phyloP scores from a whole-genome alignment of 2,329 filamentous ascomycete species.

The Penicillium corylophilum region DNA sequence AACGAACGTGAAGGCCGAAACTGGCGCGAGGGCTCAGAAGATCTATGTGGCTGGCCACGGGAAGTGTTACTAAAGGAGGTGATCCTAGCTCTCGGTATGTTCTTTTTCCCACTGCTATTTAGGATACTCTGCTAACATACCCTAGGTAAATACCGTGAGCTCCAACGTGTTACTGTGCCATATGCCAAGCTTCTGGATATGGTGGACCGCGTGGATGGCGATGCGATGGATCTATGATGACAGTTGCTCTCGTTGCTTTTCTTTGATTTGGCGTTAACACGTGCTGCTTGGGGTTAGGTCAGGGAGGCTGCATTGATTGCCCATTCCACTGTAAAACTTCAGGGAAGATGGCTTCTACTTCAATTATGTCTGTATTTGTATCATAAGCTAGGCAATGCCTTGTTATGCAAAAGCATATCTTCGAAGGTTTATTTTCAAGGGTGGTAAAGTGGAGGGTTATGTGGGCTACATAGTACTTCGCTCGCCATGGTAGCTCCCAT shows the following conservation, averaged over 20 bases:
- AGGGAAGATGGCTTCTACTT: neutral
- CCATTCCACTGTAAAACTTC: neutral
- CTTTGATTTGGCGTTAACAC: constrained; percentile 19
- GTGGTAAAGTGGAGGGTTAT: neutral
- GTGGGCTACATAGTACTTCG: no score
- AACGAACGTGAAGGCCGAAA: constrained; percentile 46
- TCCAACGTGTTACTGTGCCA: constrained; percentile 91
- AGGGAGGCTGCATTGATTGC: constrained; percentile 11
- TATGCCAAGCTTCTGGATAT: constrained; percentile 79
- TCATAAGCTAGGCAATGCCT: neutral
- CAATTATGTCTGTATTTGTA: neutral
- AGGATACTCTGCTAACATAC: constrained; percentile 5
- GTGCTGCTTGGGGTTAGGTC: constrained; percentile 3
- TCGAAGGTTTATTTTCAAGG: no score
- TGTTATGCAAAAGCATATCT: neutral
- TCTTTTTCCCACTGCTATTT: neutral
- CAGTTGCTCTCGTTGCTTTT: neutral
- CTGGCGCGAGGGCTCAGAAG: constrained; percentile 55
- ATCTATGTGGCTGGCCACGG: constrained; percentile 87
- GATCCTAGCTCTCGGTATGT: constrained; percentile 84
- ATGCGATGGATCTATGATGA: constrained; percentile 39
- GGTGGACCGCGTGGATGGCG: constrained; percentile 35
- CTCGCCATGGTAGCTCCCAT: no score
- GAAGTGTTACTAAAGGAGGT: constrained; percentile 86
- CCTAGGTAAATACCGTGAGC: constrained; percentile 87